phyloP scores from a whole-genome alignment of 2,329 filamentous ascomycete species.

The Penicillium digitatum region DNA sequence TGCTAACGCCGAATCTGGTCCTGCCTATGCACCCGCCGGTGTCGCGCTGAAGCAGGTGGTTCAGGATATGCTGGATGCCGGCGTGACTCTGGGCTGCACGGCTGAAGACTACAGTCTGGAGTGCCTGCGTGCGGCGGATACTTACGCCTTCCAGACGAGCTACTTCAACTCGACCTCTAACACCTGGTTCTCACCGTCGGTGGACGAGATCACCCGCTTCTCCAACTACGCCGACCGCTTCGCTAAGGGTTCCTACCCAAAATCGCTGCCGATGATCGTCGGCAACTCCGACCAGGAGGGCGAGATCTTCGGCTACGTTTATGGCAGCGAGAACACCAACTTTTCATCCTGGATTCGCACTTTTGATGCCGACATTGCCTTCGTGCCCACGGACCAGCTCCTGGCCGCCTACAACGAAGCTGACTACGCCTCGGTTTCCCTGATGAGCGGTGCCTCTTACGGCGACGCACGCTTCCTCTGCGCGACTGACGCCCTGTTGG shows the following conservation, averaged over 20 bases:
- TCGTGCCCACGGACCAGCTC: not conserved
- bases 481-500: not conserved
- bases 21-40: not conserved
- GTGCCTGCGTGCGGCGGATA: not conserved
- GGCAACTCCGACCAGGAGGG: not conserved
- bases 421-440: not conserved
- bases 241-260: not conserved
- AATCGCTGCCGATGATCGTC: not conserved
- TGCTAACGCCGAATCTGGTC: not conserved
- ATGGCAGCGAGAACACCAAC: not conserved
- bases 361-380: not conserved
- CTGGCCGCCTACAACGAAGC: not conserved
- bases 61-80: not conserved
- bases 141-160: not conserved
- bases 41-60: not conserved
- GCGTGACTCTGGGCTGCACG: not conserved
- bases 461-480: not conserved
- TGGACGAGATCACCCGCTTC: not conserved
- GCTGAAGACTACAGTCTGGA: not conserved
- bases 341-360: not conserved
- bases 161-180: not conserved
- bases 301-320: not conserved
- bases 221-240: not conserved
- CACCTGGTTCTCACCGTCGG: not conserved
- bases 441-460: not conserved